Evolutionary conservation across 1,284 basidiomycete genomes (phyloP), one percentile per base, ranked within the genome.

Genomic region (Apiotrichum laibachii): DNA sequence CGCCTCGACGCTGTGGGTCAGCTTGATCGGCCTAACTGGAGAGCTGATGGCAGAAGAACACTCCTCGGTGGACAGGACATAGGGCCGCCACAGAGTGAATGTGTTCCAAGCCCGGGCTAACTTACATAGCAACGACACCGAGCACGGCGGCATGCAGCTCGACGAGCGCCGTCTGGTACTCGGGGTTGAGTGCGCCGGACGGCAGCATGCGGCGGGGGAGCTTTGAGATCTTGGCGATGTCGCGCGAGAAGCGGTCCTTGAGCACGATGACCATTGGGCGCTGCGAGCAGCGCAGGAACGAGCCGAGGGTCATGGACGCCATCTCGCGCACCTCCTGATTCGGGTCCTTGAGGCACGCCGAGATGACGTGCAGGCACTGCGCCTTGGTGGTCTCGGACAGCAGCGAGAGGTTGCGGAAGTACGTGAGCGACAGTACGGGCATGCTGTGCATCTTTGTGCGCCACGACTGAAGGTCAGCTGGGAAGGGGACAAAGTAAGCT

Each of bases 271-370:
- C 93, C 69, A 88, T 89, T 60, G 90, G 85, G 56, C 94, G 84
- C 75, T 97, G 92, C 13, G 92, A 95, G 72, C 92, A 96, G 63
- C 95, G 84, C 40, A 99, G 85, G 65, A 99, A 87, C 21, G 92
- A 90, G 19, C 90, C 89, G 37, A 99, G 81, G 44, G 91, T 89
- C 76, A 88, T 88, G 6, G 90, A 90, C n/a, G 92, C 90, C 83
- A 90, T 93, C 75, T 93, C 90, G 61, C 93, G 85, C 34, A 97
- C 93, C 79, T 97, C 93, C 54, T 94, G 87, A 71, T 95, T 95
- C 71, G 90, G 88, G 73, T 97, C 93, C 31, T 85, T 83, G 51
- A 97, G 80, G 72, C 93, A 93, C 52, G 19, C 67, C 50, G 55
- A 57, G 12, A 62, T 63, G 45, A 54, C 85, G 62, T 90, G 88